These are phyloP conservation scores for Zelonia costaricensis DNA, from an alignment of 208 protist species.

Conservation along the genomic window DNA sequence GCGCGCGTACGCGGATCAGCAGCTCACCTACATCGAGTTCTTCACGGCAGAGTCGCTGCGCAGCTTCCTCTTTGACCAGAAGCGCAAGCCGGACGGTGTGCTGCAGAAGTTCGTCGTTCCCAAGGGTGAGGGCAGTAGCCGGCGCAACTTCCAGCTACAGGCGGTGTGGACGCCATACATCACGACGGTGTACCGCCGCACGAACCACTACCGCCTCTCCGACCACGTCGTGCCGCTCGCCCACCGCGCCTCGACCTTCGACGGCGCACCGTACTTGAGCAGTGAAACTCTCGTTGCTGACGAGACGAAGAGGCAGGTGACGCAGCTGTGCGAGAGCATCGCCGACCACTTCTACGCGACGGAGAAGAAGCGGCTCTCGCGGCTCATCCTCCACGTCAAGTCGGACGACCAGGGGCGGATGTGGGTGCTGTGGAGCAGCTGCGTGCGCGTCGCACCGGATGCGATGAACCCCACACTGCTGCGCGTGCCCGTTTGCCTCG, in stretches of 20 bases:
- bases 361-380: constrained; percentile 83
- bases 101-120: constrained; percentile 91
- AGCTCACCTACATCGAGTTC: constrained; percentile 84
- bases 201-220: constrained; percentile 71
- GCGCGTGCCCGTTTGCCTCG: constrained; percentile 63
- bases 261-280: constrained; percentile 80
- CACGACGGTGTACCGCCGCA: constrained; percentile 84
- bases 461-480: constrained; percentile 72
- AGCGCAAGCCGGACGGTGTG: constrained; percentile 85
- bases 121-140: constrained; percentile 70
- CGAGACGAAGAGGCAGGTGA: constrained; percentile 73
- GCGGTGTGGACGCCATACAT: constrained; percentile 89
- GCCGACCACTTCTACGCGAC: constrained; percentile 85
- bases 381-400: constrained; percentile 84
- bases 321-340: constrained; percentile 77
- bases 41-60: constrained; percentile 77
- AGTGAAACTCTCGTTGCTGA: constrained; percentile 82
- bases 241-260: constrained; percentile 75
- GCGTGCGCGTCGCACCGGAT: constrained; percentile 69
- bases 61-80: constrained; percentile 80
- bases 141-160: constrained; percentile 81
- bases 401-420: constrained; percentile 69
- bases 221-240: constrained; percentile 60
- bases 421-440: constrained; percentile 88
- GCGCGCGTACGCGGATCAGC: constrained; percentile 30